A percentile compares a stretch with the other conserved stretches of the same genome.
Conservation (phyloP, 1,284 basidiomycete species). For the Inonotus hispidus region DNA sequence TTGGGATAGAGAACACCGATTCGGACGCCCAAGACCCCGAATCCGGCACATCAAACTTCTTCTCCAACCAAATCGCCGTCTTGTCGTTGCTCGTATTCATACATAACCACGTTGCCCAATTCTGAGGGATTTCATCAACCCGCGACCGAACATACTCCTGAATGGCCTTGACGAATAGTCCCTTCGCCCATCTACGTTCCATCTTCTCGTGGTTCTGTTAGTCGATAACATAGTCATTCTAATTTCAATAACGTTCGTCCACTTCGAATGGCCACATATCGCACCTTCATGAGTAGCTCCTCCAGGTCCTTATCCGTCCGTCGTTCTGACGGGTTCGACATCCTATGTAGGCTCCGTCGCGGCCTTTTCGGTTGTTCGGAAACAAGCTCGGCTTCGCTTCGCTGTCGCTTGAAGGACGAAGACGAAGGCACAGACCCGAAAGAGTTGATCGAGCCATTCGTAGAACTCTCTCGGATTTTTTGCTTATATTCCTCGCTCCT, state of each 20-base stretch:
- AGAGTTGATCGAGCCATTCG: conserved; percentile 15
- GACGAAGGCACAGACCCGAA: not conserved
- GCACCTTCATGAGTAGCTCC: conserved; percentile 60
- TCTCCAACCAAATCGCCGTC: conserved; percentile 72
- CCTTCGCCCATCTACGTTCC: conserved; percentile 61
- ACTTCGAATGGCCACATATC: conserved; percentile 1
- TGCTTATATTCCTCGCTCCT: conserved; percentile 55
- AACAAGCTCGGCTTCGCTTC: conserved; percentile 20
- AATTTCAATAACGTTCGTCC: conserved; percentile 20
- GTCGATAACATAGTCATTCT: conserved; percentile 15
- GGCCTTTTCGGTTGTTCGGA: conserved; percentile 27
- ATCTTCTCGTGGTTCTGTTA: conserved; percentile 63
- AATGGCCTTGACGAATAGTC: conserved; percentile 54
- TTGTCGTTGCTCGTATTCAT: conserved; percentile 63
- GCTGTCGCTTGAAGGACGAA: conserved; percentile 23
- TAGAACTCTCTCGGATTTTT: conserved; percentile 34
- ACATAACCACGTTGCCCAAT: conserved; percentile 66
- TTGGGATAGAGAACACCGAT: conserved; percentile 51
- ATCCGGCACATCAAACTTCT: conserved; percentile 60
- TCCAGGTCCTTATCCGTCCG: conserved; percentile 61
- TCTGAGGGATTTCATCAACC: conserved; percentile 25
- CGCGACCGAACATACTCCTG: conserved; percentile 33
- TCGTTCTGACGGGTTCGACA: conserved; percentile 42
- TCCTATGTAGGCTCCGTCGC: conserved; percentile 41
- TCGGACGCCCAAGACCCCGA: conserved; percentile 58